Base-by-base conservation (phyloP, 169 alveolate species). In the Babesia ovata region DNA sequence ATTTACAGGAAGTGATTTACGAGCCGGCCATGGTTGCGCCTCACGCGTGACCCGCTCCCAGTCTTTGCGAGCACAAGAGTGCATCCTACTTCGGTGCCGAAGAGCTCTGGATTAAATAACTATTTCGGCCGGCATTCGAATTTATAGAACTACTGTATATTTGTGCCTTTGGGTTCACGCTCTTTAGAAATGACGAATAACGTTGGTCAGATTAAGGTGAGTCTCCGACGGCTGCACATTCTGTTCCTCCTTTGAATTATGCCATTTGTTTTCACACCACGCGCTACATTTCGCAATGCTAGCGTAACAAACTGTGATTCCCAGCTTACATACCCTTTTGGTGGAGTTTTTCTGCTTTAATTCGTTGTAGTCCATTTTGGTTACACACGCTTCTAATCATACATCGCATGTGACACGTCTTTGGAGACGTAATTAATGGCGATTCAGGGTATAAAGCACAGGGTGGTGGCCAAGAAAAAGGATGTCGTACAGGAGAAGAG, bases 41-140 rank as follows among this genome's bases (percentile, higher is more conserved):
- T 10, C 58, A 29, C 57, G n/a, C n/a, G 56, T 54, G n/a, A 45
- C 65, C 50, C 76, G 45, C 73, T 63, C 76, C 58, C 11, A 36
- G 44, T n/a, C 39, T 54, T 17, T 16, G 65, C 65, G 76, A 67
- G 76, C 76, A 67, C 76, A 33, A 9, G 50, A 67, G 76, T 67
- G 76, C 76, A 67, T 19, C 76, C 76, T 19, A 39, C 14, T 29
- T 16, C 13, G 58, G 28, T 9, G 52, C 44, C 29, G 26, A 11
- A 58, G 13, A 58, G 22, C 26, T 53, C 10, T 14, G 61, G 16
- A 44, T 21, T 2, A 61, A 22, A 33, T 4, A 33, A 33, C n/a
- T 33, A 33, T 33, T 33, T 33, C 6, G 6, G 6, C 39, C 39
- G 6, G 39, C 39, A 33, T 6, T 33, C 39, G 39, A 33, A 33